These are phyloP conservation scores for Cryptococcus sp. DNA, from an alignment of 1,284 basidiomycete genomes.

Conservation along the genomic window DNA sequence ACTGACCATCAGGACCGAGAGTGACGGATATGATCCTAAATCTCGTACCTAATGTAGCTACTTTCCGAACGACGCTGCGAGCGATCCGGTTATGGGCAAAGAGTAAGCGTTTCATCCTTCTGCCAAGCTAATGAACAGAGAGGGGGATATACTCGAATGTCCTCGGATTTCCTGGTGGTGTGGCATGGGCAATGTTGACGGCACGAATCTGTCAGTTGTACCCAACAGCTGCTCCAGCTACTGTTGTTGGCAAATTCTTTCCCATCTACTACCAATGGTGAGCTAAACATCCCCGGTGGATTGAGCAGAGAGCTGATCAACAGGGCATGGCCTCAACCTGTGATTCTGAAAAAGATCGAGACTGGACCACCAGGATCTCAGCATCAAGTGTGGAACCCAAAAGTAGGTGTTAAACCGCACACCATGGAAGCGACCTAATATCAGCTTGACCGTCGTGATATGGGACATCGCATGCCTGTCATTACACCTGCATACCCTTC, in stretches of 20 bases:
- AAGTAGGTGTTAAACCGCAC: slow-evolving; percentile 53
- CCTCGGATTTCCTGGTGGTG: slow-evolving; percentile 95
- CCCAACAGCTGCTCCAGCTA: slow-evolving; percentile 88
- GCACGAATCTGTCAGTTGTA: slow-evolving; percentile 98
- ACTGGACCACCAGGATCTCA: slow-evolving; percentile 75
- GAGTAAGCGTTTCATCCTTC: slow-evolving; percentile 54
- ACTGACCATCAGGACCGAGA: slow-evolving; percentile 66
- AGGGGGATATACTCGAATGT: slow-evolving; percentile 98
- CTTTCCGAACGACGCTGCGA: slow-evolving; percentile 89
- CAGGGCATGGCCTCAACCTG: slow-evolving; percentile 97
- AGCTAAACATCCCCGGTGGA: slow-evolving; percentile 27
- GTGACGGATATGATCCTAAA: slow-evolving; percentile 96
- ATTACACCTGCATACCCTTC: slow-evolving; percentile 99
- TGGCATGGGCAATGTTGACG: slow-evolving; percentile 97
- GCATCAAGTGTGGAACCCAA: slow-evolving; percentile 97
- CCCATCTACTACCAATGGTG: slow-evolving; percentile 96
- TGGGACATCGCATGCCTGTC: slow-evolving; percentile 98
- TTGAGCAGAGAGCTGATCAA: neutral
- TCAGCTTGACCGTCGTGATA: slow-evolving; percentile 86
- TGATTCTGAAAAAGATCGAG: slow-evolving; percentile 92
- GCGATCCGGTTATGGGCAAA: slow-evolving; percentile 99
- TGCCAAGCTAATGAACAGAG: slow-evolving; percentile 44
- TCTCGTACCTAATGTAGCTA: slow-evolving; percentile 88
- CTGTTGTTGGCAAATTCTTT: slow-evolving; percentile 94
- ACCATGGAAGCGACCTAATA: neutral